phyloP scores from a whole-genome alignment of 305 asterid species.

The Coffea humblotiana region DNA sequence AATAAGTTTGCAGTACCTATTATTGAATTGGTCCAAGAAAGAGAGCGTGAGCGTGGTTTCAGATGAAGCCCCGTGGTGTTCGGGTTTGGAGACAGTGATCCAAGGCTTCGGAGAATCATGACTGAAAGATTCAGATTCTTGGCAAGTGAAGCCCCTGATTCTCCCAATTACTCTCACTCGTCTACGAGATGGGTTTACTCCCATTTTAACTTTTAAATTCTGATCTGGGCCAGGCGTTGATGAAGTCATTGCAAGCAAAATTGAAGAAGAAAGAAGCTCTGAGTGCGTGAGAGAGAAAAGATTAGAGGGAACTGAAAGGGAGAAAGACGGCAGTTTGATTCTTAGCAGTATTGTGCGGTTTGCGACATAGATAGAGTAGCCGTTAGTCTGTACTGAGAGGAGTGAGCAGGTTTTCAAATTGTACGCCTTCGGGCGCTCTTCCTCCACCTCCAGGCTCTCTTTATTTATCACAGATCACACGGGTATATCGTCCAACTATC shows the following conservation, averaged over 20 bases:
- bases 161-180: conserved; percentile 56
- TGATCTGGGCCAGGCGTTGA: conserved; percentile 19
- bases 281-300: conserved; percentile 2
- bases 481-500: too few species aligned
- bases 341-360: too few species aligned
- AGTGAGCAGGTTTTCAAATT: neutral
- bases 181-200: conserved; percentile 26
- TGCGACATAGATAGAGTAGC: neutral
- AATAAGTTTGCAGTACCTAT: conserved; percentile 29
- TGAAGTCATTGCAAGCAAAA: conserved; percentile 19
- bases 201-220: neutral
- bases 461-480: too few species aligned
- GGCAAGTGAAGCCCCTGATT: conserved; percentile 44
- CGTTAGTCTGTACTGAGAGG: neutral
- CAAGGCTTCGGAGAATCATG: conserved; percentile 38
- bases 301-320: neutral
- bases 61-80: conserved; percentile 29
- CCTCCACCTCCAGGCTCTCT: too few species aligned
- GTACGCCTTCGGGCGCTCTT: neutral
- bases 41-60: conserved; percentile 33
- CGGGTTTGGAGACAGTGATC: conserved; percentile 41
- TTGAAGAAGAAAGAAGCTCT: neutral
- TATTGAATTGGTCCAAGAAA: conserved; percentile 40
- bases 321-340: too few species aligned
- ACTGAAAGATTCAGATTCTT: conserved; percentile 37